A percentile compares a stretch with the other conserved stretches of the same genome.
Conservation (phyloP, 192 early-diverging fungal genomes). For the Entomortierella lignicola region DNA sequence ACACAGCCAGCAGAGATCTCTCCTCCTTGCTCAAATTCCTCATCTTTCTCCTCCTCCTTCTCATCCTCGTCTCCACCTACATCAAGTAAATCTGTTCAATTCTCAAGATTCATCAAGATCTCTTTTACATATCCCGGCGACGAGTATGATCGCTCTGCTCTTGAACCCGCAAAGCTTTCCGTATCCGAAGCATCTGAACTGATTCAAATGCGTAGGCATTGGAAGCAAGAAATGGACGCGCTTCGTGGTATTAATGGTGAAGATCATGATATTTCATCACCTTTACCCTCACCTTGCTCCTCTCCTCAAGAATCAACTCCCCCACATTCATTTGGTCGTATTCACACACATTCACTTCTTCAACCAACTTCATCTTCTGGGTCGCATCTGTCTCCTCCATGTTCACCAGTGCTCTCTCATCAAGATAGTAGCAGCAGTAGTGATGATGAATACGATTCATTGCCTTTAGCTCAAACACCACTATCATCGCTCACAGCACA, state of each 20-base stretch:
- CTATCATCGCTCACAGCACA: conserved; percentile 17
- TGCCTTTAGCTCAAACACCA: not conserved
- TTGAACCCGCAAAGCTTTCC: conserved; percentile 49
- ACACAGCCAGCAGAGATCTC: not conserved
- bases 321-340: conserved; percentile 4
- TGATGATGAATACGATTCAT: conserved; percentile 29
- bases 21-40: conserved; percentile 1
- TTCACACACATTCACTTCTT: conserved; percentile 21
- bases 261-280: not conserved
- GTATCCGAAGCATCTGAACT: conserved; percentile 46
- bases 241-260: not conserved
- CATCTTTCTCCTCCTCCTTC: conserved; percentile 4
- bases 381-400: conserved; percentile 26
- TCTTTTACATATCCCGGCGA: conserved; percentile 55
- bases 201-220: conserved; percentile 37
- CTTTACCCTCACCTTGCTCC: not conserved
- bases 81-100: conserved; percentile 53
- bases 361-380: conserved; percentile 9
- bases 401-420: conserved; percentile 45
- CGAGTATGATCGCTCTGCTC: conserved; percentile 57
- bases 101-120: conserved; percentile 55
- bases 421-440: conserved; percentile 48
- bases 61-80: conserved; percentile 1
- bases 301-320: conserved; percentile 1
- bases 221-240: conserved; percentile 31